Conservation (phyloP, 2,329 filamentous ascomycete genomes). For the Hirsutella minnesotensis region DNA sequence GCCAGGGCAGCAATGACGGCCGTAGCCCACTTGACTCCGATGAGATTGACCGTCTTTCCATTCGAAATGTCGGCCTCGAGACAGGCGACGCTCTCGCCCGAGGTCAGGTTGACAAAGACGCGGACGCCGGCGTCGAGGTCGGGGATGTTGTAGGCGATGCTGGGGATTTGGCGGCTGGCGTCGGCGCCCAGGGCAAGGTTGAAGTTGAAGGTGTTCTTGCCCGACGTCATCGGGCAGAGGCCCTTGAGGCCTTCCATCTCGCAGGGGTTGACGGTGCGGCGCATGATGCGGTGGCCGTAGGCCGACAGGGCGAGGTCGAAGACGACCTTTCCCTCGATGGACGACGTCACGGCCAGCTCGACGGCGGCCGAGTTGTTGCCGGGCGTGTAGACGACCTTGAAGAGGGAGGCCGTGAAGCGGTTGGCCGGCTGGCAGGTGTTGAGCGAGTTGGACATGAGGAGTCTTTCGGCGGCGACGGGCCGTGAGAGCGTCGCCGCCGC, state of each 20-base stretch:
- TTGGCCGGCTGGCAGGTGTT: conserved; percentile 77
- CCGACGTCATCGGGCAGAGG: conserved; percentile 83
- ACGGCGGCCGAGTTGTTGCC: conserved; percentile 61
- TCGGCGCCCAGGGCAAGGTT: conserved; percentile 47
- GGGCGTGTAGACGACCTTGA: conserved; percentile 73
- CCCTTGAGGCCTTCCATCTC: conserved; percentile 48
- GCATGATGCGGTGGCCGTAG: conserved; percentile 68
- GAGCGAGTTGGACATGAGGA: conserved; percentile 73
- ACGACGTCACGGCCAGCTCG: conserved; percentile 68
- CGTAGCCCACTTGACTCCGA: conserved; percentile 80
- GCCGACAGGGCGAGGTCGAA: conserved; percentile 68
- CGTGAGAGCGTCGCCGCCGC: conserved; percentile 30
- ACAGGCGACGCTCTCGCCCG: conserved; percentile 60
- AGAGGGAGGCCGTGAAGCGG: conserved; percentile 75
- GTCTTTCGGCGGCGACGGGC: conserved; percentile 44
- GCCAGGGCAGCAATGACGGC: conserved; percentile 79
- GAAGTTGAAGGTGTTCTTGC: conserved; percentile 64
- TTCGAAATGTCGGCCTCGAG: conserved; percentile 83
- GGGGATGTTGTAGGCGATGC: conserved; percentile 78
- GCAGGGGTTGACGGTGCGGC: conserved; percentile 65
- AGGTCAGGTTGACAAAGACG: conserved; percentile 66
- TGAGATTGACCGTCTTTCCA: conserved; percentile 80
- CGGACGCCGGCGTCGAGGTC: conserved; percentile 81
- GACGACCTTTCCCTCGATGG: conserved; percentile 69
- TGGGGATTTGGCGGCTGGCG: conserved; percentile 56